These are phyloP conservation scores for Nemania diffusa DNA, from an alignment of 2,329 filamentous ascomycete species.

Conservation along the genomic window DNA sequence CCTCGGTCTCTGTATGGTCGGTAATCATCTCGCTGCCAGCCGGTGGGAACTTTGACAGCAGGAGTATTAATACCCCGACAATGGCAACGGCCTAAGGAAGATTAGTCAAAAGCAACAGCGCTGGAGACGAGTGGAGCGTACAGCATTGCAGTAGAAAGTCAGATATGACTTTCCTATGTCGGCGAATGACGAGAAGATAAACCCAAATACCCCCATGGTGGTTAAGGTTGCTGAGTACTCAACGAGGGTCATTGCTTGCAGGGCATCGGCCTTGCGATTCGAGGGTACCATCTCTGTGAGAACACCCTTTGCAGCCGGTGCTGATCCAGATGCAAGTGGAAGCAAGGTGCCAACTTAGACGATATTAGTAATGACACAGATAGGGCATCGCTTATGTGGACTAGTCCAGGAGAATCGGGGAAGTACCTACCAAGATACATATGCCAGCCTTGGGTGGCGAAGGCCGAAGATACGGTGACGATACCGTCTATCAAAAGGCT, in stretches of 20 bases:
- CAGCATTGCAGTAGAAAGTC: conserved; percentile 45
- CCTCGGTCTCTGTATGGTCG: conserved; percentile 13
- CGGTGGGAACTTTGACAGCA: conserved; percentile 41
- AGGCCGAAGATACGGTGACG: conserved; percentile 40
- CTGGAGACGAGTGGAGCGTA: conserved; percentile 24
- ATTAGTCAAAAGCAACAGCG: background rate
- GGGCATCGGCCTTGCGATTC: conserved; percentile 39
- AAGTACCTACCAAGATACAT: conserved; percentile 42
- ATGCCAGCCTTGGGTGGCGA: conserved; percentile 41
- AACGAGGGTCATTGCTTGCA: conserved; percentile 44
- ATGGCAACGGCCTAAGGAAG: conserved; percentile 40
- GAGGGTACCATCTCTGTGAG: conserved; percentile 43
- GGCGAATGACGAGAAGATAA: conserved; percentile 41
- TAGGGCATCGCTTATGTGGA: background rate
- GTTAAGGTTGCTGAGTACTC: conserved; percentile 38
- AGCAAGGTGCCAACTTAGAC: conserved; percentile 40
- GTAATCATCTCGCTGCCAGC: conserved; percentile 36
- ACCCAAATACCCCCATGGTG: conserved; percentile 43
- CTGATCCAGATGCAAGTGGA: conserved; percentile 43
- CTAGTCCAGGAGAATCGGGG: too few relatives aligned
- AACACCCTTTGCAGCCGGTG: conserved; percentile 42
- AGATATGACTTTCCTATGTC: conserved; percentile 40
- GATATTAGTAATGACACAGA: background rate
- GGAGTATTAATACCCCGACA: conserved; percentile 37
- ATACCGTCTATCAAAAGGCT: conserved; percentile 42